These are phyloP conservation scores for Coemansia sp. DNA, from an alignment of 192 early-diverging fungal genomes.

Conservation along the genomic window DNA sequence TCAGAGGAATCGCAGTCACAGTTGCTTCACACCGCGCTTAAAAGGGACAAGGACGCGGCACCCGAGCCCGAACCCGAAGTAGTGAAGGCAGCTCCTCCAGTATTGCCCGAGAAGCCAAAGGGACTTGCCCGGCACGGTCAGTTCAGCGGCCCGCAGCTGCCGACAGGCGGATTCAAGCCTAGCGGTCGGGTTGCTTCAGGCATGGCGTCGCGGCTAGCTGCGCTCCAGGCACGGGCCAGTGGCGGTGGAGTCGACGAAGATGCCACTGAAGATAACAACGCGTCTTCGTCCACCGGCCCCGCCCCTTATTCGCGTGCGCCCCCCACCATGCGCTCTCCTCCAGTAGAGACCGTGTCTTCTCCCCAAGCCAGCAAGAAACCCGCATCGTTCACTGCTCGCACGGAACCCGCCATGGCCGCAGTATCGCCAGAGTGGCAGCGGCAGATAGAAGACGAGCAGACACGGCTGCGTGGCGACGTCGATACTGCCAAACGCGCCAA, in stretches of 20 bases:
- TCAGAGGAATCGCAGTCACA: constrained; percentile 51
- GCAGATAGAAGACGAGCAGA: constrained; percentile 47
- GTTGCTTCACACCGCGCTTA: constrained; percentile 38
- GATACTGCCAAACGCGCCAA: constrained; percentile 20
- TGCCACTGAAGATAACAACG: constrained; percentile 1
- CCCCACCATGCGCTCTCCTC: background rate
- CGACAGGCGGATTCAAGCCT: constrained; percentile 51
- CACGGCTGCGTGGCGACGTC: constrained; percentile 32
- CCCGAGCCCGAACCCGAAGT: constrained; percentile 23
- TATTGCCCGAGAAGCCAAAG: constrained; percentile 44
- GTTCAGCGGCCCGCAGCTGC: constrained; percentile 41
- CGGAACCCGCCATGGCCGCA: background rate
- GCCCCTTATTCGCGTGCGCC: constrained; percentile 1
- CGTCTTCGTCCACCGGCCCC: background rate
- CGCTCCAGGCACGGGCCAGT: constrained; percentile 43
- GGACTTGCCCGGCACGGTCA: constrained; percentile 26
- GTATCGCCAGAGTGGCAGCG: constrained; percentile 46
- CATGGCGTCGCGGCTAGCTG: constrained; percentile 54
- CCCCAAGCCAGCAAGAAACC: constrained; percentile 27
- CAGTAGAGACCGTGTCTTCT: background rate
- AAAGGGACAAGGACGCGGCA: constrained; percentile 41
- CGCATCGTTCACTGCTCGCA: constrained; percentile 7
- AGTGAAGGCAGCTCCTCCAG: constrained; percentile 22
- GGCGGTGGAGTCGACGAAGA: constrained; percentile 28
- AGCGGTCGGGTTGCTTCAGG: constrained; percentile 46